A percentile compares a stretch with the other conserved stretches of the same genome.
Conservation (phyloP, 2,329 filamentous ascomycete species). For the Fusarium concolor region DNA sequence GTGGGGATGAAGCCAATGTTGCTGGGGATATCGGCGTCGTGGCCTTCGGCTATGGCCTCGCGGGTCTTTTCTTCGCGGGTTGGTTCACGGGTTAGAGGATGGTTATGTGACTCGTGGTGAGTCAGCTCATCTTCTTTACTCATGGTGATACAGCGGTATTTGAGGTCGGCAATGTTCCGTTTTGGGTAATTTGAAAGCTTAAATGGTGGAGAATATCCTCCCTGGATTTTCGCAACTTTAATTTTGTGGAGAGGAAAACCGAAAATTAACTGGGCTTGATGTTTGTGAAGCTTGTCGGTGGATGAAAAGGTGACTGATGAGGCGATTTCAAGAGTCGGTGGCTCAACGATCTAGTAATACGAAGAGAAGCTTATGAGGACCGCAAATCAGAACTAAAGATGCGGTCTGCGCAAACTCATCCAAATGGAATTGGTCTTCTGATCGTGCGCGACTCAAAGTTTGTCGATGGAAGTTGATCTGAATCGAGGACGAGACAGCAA, state of each 20-base stretch:
- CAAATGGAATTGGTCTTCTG: background rate
- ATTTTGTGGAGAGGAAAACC: background rate
- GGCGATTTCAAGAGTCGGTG: too few species aligned
- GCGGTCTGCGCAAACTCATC: background rate
- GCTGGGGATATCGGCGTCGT: slow-evolving; percentile 63
- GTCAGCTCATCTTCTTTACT: slow-evolving; percentile 5
- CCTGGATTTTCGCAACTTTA: slow-evolving; percentile 22
- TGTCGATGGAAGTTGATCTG: background rate
- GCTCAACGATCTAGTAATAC: background rate
- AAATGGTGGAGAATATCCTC: slow-evolving; percentile 9
- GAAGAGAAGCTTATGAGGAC: background rate
- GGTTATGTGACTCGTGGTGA: slow-evolving; percentile 2
- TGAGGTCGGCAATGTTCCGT: slow-evolving; percentile 12
- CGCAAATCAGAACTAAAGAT: background rate
- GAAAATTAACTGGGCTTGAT: background rate
- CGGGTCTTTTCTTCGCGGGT: slow-evolving; percentile 50
- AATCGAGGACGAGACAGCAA: background rate
- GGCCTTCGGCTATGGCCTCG: slow-evolving; percentile 58
- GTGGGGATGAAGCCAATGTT: slow-evolving; percentile 58
- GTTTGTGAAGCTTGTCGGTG: background rate
- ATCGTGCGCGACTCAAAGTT: background rate
- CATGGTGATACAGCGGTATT: slow-evolving; percentile 15
- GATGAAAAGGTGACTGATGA: background rate
- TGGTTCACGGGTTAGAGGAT: slow-evolving; percentile 38
- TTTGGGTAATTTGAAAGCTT: slow-evolving; percentile 16